Conservation (phyloP, 1,284 basidiomycete genomes). For the Cystobasidium slooffiae region DNA sequence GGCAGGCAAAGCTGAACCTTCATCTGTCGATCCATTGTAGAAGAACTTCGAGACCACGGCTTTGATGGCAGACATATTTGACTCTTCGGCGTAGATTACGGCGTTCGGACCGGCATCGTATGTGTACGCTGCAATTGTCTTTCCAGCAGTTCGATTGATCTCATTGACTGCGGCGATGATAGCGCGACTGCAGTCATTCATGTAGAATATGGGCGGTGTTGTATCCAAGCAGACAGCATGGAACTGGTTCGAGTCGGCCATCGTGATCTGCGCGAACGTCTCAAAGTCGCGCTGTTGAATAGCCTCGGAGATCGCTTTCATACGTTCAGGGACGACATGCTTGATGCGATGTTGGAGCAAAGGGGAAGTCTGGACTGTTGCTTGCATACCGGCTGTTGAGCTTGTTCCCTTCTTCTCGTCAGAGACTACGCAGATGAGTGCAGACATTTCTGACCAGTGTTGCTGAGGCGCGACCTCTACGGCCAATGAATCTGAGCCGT, state of each 20-base stretch:
- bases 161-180: constrained; percentile 88
- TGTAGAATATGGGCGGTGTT: constrained; percentile 96
- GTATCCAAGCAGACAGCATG: constrained; percentile 98
- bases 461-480: constrained; percentile 81
- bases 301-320: constrained; percentile 78
- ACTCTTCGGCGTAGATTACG: constrained; percentile 87
- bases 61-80: constrained; percentile 77
- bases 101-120: constrained; percentile 99
- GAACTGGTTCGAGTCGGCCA: constrained; percentile 98
- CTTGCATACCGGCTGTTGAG: constrained; percentile 95
- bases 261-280: constrained; percentile 85
- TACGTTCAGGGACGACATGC: constrained; percentile 83
- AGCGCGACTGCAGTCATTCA: constrained; percentile 91
- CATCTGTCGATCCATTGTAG: constrained; percentile 59
- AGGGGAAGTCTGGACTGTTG: constrained; percentile 87
- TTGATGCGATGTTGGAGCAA: constrained; percentile 88
- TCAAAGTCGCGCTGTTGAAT: constrained; percentile 84
- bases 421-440: constrained; percentile 94
- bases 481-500: constrained; percentile 86
- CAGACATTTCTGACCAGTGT: constrained; percentile 95
- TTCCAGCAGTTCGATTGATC: constrained; percentile 82
- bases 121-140: constrained; percentile 86
- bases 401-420: constrained; percentile 97
- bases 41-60: constrained; percentile 78
- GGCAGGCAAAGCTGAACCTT: constrained; percentile 61